Evolutionary conservation across 1,284 basidiomycete species (phyloP).

Genomic region (Papiliotrema nemorosa): DNA sequence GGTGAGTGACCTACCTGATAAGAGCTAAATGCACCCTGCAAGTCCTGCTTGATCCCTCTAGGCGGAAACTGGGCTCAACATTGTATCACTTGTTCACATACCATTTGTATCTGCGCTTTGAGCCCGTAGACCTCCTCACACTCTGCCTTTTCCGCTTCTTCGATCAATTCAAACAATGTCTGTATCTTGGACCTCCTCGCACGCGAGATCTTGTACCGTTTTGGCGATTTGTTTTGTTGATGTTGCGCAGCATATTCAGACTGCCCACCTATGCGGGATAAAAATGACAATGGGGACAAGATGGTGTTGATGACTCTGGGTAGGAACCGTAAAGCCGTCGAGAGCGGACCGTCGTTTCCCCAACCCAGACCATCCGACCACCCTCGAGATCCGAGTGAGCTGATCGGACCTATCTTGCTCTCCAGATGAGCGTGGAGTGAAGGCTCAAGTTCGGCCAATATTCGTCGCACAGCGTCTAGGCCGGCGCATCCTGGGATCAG

Average conservation of each 20-base stretch:
- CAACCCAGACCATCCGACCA: constrained; percentile 39
- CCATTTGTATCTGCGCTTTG: constrained; percentile 4
- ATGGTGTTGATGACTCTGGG: constrained; percentile 60
- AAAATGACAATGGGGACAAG: constrained; percentile 50
- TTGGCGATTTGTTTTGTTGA: constrained; percentile 11
- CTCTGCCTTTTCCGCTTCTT: constrained; percentile 6
- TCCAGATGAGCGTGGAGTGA: constrained; percentile 22
- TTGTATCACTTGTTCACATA: neutral
- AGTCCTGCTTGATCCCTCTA: constrained; percentile 35
- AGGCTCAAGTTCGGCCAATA: constrained; percentile 30
- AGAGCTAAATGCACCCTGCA: constrained; percentile 29
- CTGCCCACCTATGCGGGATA: constrained; percentile 51
- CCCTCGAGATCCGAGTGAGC: constrained; percentile 7
- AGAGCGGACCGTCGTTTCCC: constrained; percentile 39
- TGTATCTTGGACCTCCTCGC: constrained; percentile 4
- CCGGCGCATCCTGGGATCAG: constrained; percentile 19
- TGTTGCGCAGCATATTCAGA: neutral
- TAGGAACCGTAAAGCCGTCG: constrained; percentile 41
- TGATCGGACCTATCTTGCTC: constrained; percentile 17
- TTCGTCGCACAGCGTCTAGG: constrained; percentile 12
- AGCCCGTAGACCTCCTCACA: constrained; percentile 11
- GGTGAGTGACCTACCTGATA: constrained; percentile 24
- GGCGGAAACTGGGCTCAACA: constrained; percentile 40
- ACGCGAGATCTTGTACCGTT: constrained; percentile 50
- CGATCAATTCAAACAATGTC: neutral